Conservation (phyloP, 257 asterid genomes). For the Solanum chmielewskii region DNA sequence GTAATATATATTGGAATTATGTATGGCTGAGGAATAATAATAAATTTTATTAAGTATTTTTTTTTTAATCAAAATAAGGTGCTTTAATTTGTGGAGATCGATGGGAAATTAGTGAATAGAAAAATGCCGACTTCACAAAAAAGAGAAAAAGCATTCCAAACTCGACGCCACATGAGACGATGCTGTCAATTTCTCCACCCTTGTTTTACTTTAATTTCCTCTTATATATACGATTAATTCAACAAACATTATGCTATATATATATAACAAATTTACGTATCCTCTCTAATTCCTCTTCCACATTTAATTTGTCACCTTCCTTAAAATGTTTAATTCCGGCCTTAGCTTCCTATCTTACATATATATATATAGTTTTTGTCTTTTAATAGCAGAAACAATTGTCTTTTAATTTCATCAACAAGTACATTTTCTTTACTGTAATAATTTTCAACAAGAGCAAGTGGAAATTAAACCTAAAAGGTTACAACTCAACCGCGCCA, state of each 20-base stretch:
- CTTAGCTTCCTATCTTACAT: background rate
- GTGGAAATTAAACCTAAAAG: background rate
- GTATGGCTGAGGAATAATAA: background rate
- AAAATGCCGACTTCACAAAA: background rate
- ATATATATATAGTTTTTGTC: no score
- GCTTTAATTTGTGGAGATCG: background rate
- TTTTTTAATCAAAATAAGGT: background rate
- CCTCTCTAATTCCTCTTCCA: no score
- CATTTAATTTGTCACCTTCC: no score
- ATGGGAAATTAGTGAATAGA: background rate
- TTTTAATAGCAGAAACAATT: background rate
- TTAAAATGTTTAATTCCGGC: background rate
- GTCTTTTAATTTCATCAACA: background rate
- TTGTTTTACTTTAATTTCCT: background rate
- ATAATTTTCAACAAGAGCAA: no score
- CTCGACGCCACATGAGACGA: background rate
- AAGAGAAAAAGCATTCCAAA: slow-evolving; percentile 6
- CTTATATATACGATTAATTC: no score
- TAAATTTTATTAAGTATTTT: no score
- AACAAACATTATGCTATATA: no score
- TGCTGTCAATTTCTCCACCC: background rate
- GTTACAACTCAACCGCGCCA: background rate
- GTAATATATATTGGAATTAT: background rate
- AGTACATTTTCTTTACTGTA: background rate
- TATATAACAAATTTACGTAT: no score